Conservation (phyloP, 2,329 filamentous ascomycete genomes). For the Grosmannia serpens region DNA sequence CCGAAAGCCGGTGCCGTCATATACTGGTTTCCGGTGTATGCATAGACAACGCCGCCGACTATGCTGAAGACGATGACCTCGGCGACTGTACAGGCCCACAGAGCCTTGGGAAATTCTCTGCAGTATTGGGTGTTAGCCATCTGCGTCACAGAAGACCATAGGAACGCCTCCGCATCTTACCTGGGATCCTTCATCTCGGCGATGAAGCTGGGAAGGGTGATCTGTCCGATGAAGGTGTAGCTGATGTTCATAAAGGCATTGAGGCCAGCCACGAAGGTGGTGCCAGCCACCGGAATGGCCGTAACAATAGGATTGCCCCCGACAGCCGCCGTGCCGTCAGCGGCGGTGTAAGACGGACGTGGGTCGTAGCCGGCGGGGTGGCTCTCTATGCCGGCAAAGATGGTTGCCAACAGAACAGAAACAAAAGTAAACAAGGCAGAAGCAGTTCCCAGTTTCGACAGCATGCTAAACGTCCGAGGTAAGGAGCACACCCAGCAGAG, state of each 20-base stretch:
- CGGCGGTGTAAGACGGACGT: conserved; percentile 24
- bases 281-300: conserved; percentile 54
- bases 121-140: conserved; percentile 18
- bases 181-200: conserved; percentile 72
- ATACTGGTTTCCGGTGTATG: conserved; percentile 82
- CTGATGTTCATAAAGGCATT: conserved; percentile 90
- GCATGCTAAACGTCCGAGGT: conserved; percentile 70
- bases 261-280: conserved; percentile 71
- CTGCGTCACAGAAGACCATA: no score
- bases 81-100: conserved; percentile 81
- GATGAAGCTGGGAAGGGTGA: conserved; percentile 88
- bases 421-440: conserved; percentile 85
- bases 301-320: conserved; percentile 56
- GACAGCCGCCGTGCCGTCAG: conserved; percentile 17
- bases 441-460: conserved; percentile 66
- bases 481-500: conserved; percentile 71
- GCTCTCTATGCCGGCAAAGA: conserved; percentile 67
- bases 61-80: conserved; percentile 79
- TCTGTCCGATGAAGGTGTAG: conserved; percentile 94
- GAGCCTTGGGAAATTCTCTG: conserved; percentile 81
- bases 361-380: conserved; percentile 59
- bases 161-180: conserved; percentile 14
- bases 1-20: conserved; percentile 82
- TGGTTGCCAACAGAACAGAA: conserved; percentile 71
- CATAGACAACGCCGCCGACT: conserved; percentile 71